These are phyloP conservation scores for Arxiozyma slooffiae DNA, from an alignment of 1,139 yeast genomes.

Conservation along the genomic window DNA sequence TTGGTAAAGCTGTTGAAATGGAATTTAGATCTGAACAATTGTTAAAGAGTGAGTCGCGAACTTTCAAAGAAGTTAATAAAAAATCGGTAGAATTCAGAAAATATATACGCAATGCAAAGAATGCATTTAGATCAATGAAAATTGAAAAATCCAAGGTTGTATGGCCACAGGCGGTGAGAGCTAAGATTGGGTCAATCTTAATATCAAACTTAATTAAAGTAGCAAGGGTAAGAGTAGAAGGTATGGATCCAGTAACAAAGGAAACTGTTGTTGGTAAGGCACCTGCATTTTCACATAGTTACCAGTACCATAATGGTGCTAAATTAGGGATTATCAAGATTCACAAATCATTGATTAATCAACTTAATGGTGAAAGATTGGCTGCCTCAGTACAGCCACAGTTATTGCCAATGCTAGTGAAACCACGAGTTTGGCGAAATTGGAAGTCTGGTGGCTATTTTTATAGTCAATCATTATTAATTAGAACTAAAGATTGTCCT, in stretches of 20 bases:
- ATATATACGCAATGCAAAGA: conserved; percentile 30
- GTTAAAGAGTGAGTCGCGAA: conserved; percentile 47
- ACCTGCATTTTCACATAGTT: conserved; percentile 87
- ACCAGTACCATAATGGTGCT: conserved; percentile 70
- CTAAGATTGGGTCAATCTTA: conserved; percentile 75
- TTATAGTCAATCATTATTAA: conserved; percentile 50
- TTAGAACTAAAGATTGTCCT: conserved; percentile 76
- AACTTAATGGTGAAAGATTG: conserved; percentile 57
- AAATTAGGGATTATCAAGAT: conserved; percentile 73
- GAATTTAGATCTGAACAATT: conserved; percentile 68
- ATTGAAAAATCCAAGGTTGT: conserved; percentile 33
- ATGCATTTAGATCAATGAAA: conserved; percentile 31
- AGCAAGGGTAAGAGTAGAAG: conserved; percentile 71
- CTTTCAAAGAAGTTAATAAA: conserved; percentile 34
- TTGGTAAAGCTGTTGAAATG: conserved; percentile 76
- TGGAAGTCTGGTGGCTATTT: conserved; percentile 79
- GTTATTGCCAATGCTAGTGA: conserved; percentile 81
- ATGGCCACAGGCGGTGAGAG: conserved; percentile 62
- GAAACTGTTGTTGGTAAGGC: conserved; percentile 56
- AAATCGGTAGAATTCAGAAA: conserved; percentile 30
- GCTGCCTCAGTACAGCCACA: conserved; percentile 76
- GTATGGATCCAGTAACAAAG: conserved; percentile 70
- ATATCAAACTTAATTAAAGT: conserved; percentile 68
- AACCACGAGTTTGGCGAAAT: conserved; percentile 79
- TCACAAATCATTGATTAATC: conserved; percentile 58